Evolutionary conservation across 495 filamentous ascomycete genomes (phyloP), one percentile per base, ranked within the genome.

Genomic region (Hypoxylon fragiforme): DNA sequence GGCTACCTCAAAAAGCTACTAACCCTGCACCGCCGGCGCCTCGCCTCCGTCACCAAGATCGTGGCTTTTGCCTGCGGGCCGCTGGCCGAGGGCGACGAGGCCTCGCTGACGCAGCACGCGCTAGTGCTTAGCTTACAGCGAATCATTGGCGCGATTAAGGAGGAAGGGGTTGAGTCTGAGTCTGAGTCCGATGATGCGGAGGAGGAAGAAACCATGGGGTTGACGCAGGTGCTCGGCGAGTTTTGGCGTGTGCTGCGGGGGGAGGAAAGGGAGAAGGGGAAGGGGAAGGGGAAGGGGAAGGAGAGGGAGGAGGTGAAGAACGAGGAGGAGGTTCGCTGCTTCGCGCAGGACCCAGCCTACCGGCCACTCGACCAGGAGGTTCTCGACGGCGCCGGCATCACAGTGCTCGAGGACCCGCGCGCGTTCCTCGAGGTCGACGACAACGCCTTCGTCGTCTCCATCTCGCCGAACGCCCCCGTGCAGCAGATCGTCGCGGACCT

Each of bases 291-390:
- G n/a, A n/a, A n/a, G n/a, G n/a, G n/a, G n/a, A n/a, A n/a, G n/a
- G n/a, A n/a, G n/a, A n/a, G n/a, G n/a, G n/a, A n/a, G n/a, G n/a
- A n/a, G n/a, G n/a, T n/a, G n/a, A n/a, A n/a, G n/a, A n/a, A n/a
- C n/a, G n/a, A n/a, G n/a, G n/a, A n/a, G n/a, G n/a, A n/a, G n/a
- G n/a, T n/a, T n/a, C n/a, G n/a, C n/a, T 36, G 60, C 19, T 66
- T 62, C 13, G 40, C 57, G 6, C 70, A 73, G 36, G 70, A 73
- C 20, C 68, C 69, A 12, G 50, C 16, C 0, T 70, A 72, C 26
- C 40, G 21, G 3, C 26, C 31, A 2, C 8, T 41, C 0, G 69
- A 73, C 21, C 52, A 45, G 26, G 3, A 37, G 11, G 44, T 62
- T 3, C 53, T 70, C 5, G 1, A 15, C 18, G 22, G n/a, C 2